Base-by-base conservation (phyloP, 768 basidiomycete species). In the Lentinula lateritia region DNA sequence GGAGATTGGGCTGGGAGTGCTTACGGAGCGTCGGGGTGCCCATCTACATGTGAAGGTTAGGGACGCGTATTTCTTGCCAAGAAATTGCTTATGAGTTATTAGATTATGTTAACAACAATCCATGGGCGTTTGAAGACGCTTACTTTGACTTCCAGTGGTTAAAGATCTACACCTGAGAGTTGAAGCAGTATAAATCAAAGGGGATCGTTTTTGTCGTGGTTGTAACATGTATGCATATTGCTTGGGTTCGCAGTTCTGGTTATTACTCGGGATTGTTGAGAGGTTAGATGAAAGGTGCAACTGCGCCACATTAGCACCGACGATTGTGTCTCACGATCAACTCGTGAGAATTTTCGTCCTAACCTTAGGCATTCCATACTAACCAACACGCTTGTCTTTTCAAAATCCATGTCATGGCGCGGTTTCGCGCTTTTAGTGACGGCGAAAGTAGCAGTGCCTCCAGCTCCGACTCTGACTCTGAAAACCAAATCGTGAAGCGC, bases 131-230 rank as follows among this genome's bases (percentile, higher is more conserved):
- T 71, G 50, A 66, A 4, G 71, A 84, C 41, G 88, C 89, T 0
- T 89, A 80, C 75, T 90, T 87, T 76, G 81, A 87, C 45, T 77
- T 90, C 69, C 79, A 79, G 41, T 78, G 78, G 3, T 68, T 90
- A 45, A 77, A 75, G 35, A 69, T 78, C 0, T 78, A 76, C 56
- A 58, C 41, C 28, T 28, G 28, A 28, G 28, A 28, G 3, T 28
- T 28, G 28, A 28, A 3, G 28, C 0, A 28, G 28, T 4, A 28
- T 28, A 28, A 28, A 28, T 28, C 28, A 28, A 3, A 3, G 28
- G 28, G 28, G 28, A 4, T 28, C 28, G 28, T 28, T 28, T 2
- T 39, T 13, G 38, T 8, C 38, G 38, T 13, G 2, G 38, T 39
- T 39, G 13, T 39, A 0, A 13, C 9, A 39, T 13, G 13, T 39